Base-by-base conservation (phyloP, 768 basidiomycete species). In the Pleurotus tuoliensis region DNA sequence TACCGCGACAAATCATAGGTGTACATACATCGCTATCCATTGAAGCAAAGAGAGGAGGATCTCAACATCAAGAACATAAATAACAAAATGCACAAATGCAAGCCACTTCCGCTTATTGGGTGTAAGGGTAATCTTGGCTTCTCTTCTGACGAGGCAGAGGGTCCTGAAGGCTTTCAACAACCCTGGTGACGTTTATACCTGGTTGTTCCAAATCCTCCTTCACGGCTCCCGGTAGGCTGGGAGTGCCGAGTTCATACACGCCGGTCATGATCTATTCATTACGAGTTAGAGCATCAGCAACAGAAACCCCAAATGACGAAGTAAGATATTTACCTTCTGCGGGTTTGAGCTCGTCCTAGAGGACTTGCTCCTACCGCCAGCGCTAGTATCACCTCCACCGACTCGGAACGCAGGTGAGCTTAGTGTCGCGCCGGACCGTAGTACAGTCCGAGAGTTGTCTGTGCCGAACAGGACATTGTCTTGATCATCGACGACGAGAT, bases 231-330 rank as follows among this genome's bases (percentile, higher is more conserved):
- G 51, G 22, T 12, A 46, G 9, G 24, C 45, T 55, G 7, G 24
- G 41, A 11, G 27, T 16, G 13, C 37, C 54, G 27, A 55, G 54
- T 38, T 55, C 54, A n/a, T 55, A 55, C 13, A 55, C 54, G 12
- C 54, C 54, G 8, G 54, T 53, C 12, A 53, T 53, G 37, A 53
- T 53, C 51, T 53, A 20, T 48, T 20, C 24, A 15, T 48, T 15
- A 24, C 16, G 18, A 16, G 15, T 3, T 0, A 16, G n/a, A 53
- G 25, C 11, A 24, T 11, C 22, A 38, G 4, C 4, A 40, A 41
- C 7, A 37, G 24, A 25, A 25, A 25, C 24, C 27, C 39, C 18
- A 18, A 53, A 40, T 12, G 12, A 20, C 6, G 4, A 41, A 18
- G 13, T 41, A 8, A 1, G 20, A 4, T 47, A 38, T 25, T 13